Percentiles rank a stretch among this genome's conserved stretches.
Conservation (phyloP, 2,329 filamentous ascomycete genomes). For the Aspergillus pseudotamarii region DNA sequence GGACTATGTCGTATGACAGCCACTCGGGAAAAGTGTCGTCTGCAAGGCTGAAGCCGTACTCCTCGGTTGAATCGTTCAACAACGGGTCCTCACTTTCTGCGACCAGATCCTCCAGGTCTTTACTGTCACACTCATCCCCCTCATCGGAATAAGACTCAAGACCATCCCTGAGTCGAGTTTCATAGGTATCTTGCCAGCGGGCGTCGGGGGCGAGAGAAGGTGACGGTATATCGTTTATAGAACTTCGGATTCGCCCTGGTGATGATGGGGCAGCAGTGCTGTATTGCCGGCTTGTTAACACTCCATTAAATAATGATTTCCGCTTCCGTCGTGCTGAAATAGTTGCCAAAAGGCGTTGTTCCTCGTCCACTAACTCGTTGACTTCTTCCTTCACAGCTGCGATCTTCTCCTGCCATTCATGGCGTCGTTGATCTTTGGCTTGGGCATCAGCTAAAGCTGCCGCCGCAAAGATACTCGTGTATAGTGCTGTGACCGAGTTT, state of each 20-base stretch:
- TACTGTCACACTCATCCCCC: background rate
- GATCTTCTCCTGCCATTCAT: slow-evolving; percentile 46
- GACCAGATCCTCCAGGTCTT: slow-evolving; percentile 6
- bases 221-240: background rate
- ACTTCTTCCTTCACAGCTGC: slow-evolving; percentile 47
- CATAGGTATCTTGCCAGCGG: background rate
- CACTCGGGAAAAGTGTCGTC: slow-evolving; percentile 30
- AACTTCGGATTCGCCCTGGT: slow-evolving; percentile 15
- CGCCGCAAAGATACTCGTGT: slow-evolving; percentile 47
- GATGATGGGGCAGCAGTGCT: slow-evolving; percentile 25
- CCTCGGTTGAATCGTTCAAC: slow-evolving; percentile 18
- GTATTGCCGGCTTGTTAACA: slow-evolving; percentile 28
- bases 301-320: slow-evolving; percentile 21
- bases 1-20: slow-evolving; percentile 32
- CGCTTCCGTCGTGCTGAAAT: slow-evolving; percentile 30
- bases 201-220: slow-evolving; percentile 8
- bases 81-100: slow-evolving; percentile 7
- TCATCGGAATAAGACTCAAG: background rate
- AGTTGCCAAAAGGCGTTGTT: slow-evolving; percentile 37
- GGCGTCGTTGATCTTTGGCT: slow-evolving; percentile 42
- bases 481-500: slow-evolving; percentile 48
- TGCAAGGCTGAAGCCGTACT: slow-evolving; percentile 22
- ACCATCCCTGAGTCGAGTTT: background rate
- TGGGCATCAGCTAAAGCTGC: slow-evolving; percentile 45
- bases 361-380: slow-evolving; percentile 42